Base-by-base conservation (phyloP, 2,329 filamentous ascomycete species). In the Chrysoporthe puriensis region DNA sequence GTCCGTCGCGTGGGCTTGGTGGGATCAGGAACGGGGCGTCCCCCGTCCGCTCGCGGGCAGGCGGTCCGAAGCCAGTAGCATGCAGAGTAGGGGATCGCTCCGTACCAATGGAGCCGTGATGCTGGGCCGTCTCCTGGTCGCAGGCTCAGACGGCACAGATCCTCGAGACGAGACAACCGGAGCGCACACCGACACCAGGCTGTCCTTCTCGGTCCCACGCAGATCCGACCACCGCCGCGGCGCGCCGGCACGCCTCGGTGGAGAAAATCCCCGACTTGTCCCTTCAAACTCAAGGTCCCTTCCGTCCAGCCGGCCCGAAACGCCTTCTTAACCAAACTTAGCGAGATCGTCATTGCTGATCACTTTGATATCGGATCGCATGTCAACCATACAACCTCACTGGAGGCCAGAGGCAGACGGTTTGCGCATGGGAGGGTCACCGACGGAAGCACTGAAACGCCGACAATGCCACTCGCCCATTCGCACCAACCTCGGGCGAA, bases 231-330 rank as follows among this genome's bases (percentile, higher is more conserved):
- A 44, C 57, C 8, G n/a, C 16, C 36, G n/a, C 57, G 57, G 57
- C 57, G 57, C 36, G 13, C n/a, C 57, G 36, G 40, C 11, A 21
- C n/a, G 36, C 7, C 57, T 44, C 36, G 2, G 7, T 44, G 4
- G 13, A 40, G 57, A 58, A 26, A 26, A 26, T 42, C 50, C 42
- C 62, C 42, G 54, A 21, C 52, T 46, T 40, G 40, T 21, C 40
- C 54, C 26, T 26, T 32, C 21, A 18, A 42, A 14, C 9, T 18
- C n/a, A 32, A 26, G 9, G 57, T 3, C 46, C 16, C 36, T 46
- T 64, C 62, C 66, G 62, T 61, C 44, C 50, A 68, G 56, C 62
- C 66, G 66, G 66, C 21, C 66, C 66, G 66, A 57, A 58, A 65
- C 62, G 66, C 57, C 66, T 63, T 64, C 66, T 59, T 56, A 64